phyloP scores from a whole-genome alignment of 148 eudicot species.

The Linanthus parryae region DNA sequence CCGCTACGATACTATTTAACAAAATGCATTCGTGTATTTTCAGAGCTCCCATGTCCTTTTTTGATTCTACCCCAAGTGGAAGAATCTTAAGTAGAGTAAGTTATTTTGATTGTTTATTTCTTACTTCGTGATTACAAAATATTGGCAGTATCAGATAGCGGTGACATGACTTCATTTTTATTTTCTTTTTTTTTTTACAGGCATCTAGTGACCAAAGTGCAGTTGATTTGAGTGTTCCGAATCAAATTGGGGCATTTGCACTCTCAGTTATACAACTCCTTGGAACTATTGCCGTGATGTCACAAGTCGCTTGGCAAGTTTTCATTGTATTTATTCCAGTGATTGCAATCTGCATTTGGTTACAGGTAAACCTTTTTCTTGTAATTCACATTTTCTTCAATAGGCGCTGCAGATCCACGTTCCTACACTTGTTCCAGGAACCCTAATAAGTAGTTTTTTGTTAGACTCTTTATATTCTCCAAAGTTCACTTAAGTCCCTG shows the following conservation, averaged over 20 bases:
- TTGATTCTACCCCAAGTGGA: slow-evolving; percentile 62
- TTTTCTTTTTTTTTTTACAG: slow-evolving; percentile 20
- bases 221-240: slow-evolving; percentile 33
- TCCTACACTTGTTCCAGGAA: too few species aligned
- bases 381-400: too few species aligned
- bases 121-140: too few species aligned
- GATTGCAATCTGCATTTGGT: slow-evolving; percentile 37
- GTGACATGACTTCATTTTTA: too few species aligned
- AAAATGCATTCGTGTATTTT: slow-evolving; percentile 53
- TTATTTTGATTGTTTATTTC: too few species aligned
- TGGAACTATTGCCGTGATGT: slow-evolving; percentile 43
- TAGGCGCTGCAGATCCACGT: too few species aligned
- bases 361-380: slow-evolving; percentile 28
- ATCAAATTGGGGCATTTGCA: slow-evolving; percentile 27
- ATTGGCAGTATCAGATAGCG: too few species aligned
- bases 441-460: too few species aligned
- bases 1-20: slow-evolving; percentile 45
- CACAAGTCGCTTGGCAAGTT: slow-evolving; percentile 63
- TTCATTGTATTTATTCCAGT: slow-evolving; percentile 45
- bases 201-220: slow-evolving; percentile 61
- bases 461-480: too few species aligned
- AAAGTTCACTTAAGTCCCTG: too few species aligned
- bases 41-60: slow-evolving; percentile 64
- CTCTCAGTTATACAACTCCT: slow-evolving; percentile 42
- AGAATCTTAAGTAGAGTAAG: slow-evolving; percentile 50